phyloP scores from a whole-genome alignment of 192 early-diverging fungal genomes.

The Allomyces macrogynus region DNA sequence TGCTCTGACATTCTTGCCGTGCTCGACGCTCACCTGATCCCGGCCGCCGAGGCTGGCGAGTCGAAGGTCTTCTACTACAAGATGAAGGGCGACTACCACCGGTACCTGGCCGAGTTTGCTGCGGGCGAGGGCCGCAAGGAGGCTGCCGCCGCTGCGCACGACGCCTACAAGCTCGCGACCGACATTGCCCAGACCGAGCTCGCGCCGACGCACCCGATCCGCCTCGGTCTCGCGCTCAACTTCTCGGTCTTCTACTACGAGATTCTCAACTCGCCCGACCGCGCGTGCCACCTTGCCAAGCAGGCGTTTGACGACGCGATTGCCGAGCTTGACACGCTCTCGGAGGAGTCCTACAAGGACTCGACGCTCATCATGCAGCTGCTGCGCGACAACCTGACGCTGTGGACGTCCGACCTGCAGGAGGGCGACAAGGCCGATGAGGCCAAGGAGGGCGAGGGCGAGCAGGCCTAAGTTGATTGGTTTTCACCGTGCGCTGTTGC shows the following conservation, averaged over 20 bases:
- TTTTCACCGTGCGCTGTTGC: too few species aligned
- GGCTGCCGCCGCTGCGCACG: constrained; percentile 62
- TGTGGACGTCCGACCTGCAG: constrained; percentile 96
- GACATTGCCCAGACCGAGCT: constrained; percentile 65
- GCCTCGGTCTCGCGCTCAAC: constrained; percentile 91
- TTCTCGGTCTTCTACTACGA: constrained; percentile 98
- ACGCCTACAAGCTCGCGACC: constrained; percentile 87
- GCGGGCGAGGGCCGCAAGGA: constrained; percentile 64
- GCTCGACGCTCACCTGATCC: constrained; percentile 75
- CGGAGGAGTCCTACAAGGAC: constrained; percentile 99
- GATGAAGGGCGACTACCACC: constrained; percentile 99
- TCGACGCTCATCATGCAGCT: constrained; percentile 99
- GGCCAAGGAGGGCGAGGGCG: too few species aligned
- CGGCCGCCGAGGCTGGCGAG: constrained; percentile 77
- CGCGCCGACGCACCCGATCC: constrained; percentile 84
- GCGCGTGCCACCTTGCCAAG: constrained; percentile 78
- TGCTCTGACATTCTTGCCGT: constrained; percentile 90
- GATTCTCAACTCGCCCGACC: constrained; percentile 84
- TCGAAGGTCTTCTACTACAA: constrained; percentile 99
- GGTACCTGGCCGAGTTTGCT: constrained; percentile 96
- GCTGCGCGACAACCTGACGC: constrained; percentile 93
- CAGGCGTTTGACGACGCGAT: constrained; percentile 98
- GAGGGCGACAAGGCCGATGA: constrained; percentile 33
- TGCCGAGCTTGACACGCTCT: constrained; percentile 93
- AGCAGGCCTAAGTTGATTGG: too few species aligned